Base-by-base conservation (phyloP, 768 basidiomycete species). In the Phlebiopsis flavidoalba region DNA sequence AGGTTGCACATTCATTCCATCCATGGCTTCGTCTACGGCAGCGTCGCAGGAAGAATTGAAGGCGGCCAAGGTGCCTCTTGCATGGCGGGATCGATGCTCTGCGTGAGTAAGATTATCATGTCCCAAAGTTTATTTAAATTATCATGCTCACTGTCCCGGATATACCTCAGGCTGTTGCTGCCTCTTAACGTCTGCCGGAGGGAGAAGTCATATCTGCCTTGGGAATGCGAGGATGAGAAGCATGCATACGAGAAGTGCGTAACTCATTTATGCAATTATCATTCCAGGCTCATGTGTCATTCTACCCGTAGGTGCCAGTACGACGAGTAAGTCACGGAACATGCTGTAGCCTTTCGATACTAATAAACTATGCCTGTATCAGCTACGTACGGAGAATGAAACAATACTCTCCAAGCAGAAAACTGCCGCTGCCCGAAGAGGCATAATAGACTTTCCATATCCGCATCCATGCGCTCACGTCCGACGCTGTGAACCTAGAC, bases 331-430 rank as follows among this genome's bases (percentile, higher is more conserved):
- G 71, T 70, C 5, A 22, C 21, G 24, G 17, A 12, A 3, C 10
- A 10, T 33, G 24, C 33, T 48, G 3, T 31, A 4, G 26, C 51
- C 31, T 11, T 26, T 58, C 1, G 12, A n/a, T n/a, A n/a, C 22
- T 31, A 43, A 5, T 54, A 24, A 43, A 48, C 19, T 24, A 50
- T 40, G 10, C 12, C 45, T 15, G 55, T 36, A 31, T 64, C 21
- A 96, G 94, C 73, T 89, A 93, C 76, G 78, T 95, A 67, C 88
- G 89, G 58, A 84, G 94, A 64, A 95, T 95, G 92, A 93, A 87
- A n/a, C n/a, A 79, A 80, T 83, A 66, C 80, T 95, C 64, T 79
- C 88, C 49, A 89, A 88, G 74, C 83, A 83, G 72, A 93, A 90
- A 72, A 70, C 72, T 21, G 77, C 74, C 48, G 72, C 74, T 21